Percentiles rank a stretch among this genome's conserved stretches.
phyloP scores from a whole-genome alignment of 1,284 basidiomycete genomes.

The Tilletia setariae region DNA sequence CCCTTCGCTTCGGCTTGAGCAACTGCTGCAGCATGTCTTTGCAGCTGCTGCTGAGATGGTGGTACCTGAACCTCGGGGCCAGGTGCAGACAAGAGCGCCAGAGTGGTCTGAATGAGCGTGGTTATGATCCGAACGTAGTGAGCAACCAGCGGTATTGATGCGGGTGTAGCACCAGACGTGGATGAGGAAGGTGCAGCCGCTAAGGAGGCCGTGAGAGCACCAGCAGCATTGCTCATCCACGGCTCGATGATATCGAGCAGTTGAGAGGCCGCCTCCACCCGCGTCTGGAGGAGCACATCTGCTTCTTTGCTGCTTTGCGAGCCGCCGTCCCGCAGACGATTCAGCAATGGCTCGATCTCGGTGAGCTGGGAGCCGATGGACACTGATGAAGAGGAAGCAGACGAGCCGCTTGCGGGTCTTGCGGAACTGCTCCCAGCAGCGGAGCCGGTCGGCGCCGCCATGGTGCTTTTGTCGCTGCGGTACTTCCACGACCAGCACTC shows the following conservation, averaged over 20 bases:
- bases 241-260: slow-evolving; percentile 12
- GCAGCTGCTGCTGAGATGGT: slow-evolving; percentile 2
- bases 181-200: neutral
- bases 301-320: neutral
- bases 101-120: neutral
- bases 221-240: neutral
- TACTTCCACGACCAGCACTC: neutral
- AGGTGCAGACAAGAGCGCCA: neutral
- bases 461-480: neutral
- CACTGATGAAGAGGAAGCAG: neutral
- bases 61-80: slow-evolving; percentile 7
- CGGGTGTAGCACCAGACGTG: too few species aligned
- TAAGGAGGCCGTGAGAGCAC: neutral
- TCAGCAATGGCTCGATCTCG: slow-evolving; percentile 8
- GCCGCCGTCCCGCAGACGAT: slow-evolving; percentile 2
- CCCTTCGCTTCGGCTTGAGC: slow-evolving; percentile 2
- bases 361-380: neutral
- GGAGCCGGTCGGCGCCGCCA: neutral
- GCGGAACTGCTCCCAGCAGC: neutral
- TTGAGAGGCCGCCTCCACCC: neutral
- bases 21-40: slow-evolving; percentile 1
- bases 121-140: slow-evolving; percentile 11
- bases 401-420: neutral
- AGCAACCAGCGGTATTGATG: too few species aligned
- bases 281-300: neutral